Conservation (phyloP, 257 asterid species). For the Scutellaria barbata region DNA sequence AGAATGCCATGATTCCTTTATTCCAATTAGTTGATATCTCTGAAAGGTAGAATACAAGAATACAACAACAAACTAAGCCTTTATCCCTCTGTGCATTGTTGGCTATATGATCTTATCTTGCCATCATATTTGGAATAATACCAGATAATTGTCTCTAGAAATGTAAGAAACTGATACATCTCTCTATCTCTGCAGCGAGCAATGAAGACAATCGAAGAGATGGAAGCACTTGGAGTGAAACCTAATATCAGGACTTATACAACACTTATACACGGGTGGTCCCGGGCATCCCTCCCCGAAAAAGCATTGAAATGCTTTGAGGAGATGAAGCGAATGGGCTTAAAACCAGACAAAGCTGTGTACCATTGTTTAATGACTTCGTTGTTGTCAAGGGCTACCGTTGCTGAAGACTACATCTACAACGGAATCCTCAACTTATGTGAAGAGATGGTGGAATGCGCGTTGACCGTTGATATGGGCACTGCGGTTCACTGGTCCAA, state of each 20-base stretch:
- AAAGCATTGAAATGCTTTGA: slow-evolving; percentile 92
- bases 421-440: slow-evolving; percentile 61
- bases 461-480: slow-evolving; percentile 82
- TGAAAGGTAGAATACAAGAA: too few relatives aligned
- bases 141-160: too few relatives aligned
- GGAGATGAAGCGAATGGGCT: slow-evolving; percentile 73
- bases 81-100: too few relatives aligned
- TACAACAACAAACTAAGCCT: too few relatives aligned
- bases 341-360: slow-evolving; percentile 90
- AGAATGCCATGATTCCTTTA: too few relatives aligned
- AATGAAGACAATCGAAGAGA: slow-evolving; percentile 69
- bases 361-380: slow-evolving; percentile 98
- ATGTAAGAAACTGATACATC: neutral
- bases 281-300: slow-evolving; percentile 93
- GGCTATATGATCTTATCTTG: too few relatives aligned
- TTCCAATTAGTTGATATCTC: too few relatives aligned
- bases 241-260: slow-evolving; percentile 90
- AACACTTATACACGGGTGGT: slow-evolving; percentile 95
- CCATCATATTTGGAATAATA: too few relatives aligned
- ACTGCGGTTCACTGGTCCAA: slow-evolving; percentile 98
- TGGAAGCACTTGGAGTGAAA: slow-evolving; percentile 77
- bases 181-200: slow-evolving; percentile 62
- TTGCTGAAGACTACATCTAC: slow-evolving; percentile 79
- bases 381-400: slow-evolving; percentile 76
- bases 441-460: slow-evolving; percentile 74